Conservation (phyloP, 176 grass and related monocot genomes). For the Tillandsia leiboldiana region DNA sequence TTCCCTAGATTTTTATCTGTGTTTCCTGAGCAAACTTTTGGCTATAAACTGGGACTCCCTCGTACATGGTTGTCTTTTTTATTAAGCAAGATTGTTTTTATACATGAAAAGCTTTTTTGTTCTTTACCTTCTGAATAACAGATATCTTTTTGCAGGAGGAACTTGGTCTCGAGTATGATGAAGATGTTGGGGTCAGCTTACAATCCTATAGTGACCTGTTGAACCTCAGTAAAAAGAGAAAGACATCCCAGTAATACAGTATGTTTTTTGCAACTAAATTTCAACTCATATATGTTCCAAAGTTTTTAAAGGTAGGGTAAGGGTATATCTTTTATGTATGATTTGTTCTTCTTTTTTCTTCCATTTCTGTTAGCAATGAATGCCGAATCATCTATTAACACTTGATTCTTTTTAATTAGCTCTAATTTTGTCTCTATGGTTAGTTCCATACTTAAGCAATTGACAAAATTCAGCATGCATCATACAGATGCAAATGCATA, state of each 20-base stretch:
- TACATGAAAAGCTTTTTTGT: background rate
- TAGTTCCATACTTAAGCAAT: too few species aligned
- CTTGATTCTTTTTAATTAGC: too few species aligned
- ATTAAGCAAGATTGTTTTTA: background rate
- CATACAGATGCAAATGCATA: too few species aligned
- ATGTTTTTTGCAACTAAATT: slow-evolving; percentile 1
- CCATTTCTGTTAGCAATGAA: too few species aligned
- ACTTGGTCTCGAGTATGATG: slow-evolving; percentile 92
- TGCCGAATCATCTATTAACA: too few species aligned
- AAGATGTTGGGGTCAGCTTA: slow-evolving; percentile 68
- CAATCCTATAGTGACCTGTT: slow-evolving; percentile 56
- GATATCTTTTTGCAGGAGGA: slow-evolving; percentile 54
- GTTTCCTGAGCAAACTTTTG: background rate
- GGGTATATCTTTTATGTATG: background rate
- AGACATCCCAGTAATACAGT: slow-evolving; percentile 27
- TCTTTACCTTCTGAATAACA: background rate
- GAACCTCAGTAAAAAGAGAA: slow-evolving; percentile 59
- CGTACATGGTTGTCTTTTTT: background rate
- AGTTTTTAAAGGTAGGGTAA: background rate
- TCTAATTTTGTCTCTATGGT: too few species aligned
- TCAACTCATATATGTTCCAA: background rate
- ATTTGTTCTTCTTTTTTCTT: too few species aligned
- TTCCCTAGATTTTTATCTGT: slow-evolving; percentile 2
- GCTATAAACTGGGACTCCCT: background rate
- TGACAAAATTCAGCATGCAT: too few species aligned